A percentile compares a stretch with the other conserved stretches of the same genome.
These are phyloP conservation scores for Tylopilus vinaceipallidus DNA, from an alignment of 768 basidiomycete genomes.

Conservation along the genomic window DNA sequence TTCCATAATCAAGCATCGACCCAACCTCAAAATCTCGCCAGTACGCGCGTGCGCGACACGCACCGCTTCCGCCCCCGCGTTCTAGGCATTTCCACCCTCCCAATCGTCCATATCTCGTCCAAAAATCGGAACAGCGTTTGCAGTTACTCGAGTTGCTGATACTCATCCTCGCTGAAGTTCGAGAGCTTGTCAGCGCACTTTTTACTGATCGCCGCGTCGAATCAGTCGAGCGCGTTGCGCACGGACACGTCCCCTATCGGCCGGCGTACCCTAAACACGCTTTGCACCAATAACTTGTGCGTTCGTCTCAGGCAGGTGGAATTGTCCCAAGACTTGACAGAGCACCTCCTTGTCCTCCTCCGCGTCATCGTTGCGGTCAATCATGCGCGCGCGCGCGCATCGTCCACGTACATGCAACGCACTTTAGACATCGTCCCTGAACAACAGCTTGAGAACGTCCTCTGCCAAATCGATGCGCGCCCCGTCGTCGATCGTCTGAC, in stretches of 20 bases:
- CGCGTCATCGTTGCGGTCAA: constrained; percentile 28
- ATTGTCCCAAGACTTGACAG: constrained; percentile 59
- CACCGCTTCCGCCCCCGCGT: constrained; percentile 50
- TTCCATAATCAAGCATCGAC: no score
- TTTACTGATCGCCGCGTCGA: constrained; percentile 64
- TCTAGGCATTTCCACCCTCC: constrained; percentile 42
- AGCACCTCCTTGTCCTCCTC: constrained; percentile 63
- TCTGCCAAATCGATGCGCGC: constrained; percentile 57
- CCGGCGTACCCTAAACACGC: constrained; percentile 35
- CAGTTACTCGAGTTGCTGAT: constrained; percentile 54
- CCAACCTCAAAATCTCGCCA: no score
- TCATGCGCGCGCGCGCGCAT: no score
- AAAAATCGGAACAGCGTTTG: constrained; percentile 66
- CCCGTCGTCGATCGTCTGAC: constrained; percentile 34
- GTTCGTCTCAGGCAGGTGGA: constrained; percentile 66
- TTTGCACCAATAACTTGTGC: constrained; percentile 59
- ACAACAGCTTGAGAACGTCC: constrained; percentile 48
- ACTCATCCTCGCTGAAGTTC: constrained; percentile 70
- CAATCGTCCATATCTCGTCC: constrained; percentile 71
- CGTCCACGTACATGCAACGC: constrained; percentile 24
- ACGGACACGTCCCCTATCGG: constrained; percentile 56
- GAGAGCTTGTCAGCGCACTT: constrained; percentile 70
- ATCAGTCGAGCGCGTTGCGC: constrained; percentile 70
- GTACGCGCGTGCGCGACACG: no score
- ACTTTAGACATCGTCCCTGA: constrained; percentile 54